Base-by-base conservation (phyloP, 345 rosid genomes). In the Barbarea vulgaris region DNA sequence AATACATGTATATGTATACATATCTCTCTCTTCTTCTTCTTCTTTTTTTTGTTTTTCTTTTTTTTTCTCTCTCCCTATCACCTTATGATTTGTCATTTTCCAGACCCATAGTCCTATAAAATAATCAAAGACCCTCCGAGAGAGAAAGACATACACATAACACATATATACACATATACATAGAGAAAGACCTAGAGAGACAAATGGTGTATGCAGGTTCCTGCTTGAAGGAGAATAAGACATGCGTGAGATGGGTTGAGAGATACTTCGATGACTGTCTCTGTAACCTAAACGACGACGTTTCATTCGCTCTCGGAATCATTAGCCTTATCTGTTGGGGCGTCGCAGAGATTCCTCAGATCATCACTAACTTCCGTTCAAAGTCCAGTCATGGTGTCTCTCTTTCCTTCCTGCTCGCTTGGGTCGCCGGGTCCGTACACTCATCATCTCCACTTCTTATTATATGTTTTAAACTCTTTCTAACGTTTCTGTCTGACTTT, bases 331-430 rank as follows among this genome's bases (percentile, higher is more conserved):
- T 90, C 9, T 86, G 91, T 33, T 94, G 99, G 99, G 93, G 88
- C 9, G 90, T 92, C 25, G 99, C 97, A 1, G 99, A 94, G 77
- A 78, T 94, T 75, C 99, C 97, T 34, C 99, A 94, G 74, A 89
- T 94, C 85, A 74, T 94, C 78, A 94, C 96, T 77, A 94, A 94
- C 83, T 94, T 91, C 81, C 87, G 77, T 64, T 75, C 96, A 64
- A 94, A 94, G 78, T 94, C 97, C 42, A 89, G 90, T 88, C 97
- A 94, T 60, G 99, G 97, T 12, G 97, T 94, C 67, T 94, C 97
- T 34, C 93, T 92, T 8, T 64, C 83, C 24, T 94, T 94, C 76
- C 97, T 94, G 74, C 90, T 92, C 67, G 90, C 99, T 77, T 95
- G 99, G 97, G 85, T 95, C 65, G 93, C 92, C 9, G 99, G 99